A percentile compares a stretch with the other conserved stretches of the same genome.
Evolutionary conservation across 306 rosid genomes (phyloP).

Genomic region (Cicer judaicum): DNA sequence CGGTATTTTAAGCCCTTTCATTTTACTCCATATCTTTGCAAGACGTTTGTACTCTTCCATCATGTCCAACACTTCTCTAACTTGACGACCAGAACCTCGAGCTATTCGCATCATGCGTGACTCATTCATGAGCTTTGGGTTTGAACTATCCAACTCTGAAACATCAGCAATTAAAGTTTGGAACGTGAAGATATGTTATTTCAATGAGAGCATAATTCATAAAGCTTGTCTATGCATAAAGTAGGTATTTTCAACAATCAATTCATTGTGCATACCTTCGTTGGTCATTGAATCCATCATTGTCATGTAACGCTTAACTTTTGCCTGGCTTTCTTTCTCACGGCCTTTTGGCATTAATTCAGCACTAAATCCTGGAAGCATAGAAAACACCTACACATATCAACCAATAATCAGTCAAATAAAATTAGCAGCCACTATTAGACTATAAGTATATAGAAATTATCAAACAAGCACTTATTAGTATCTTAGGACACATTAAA

Average conservation of each 20-base stretch:
- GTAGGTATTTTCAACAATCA: not conserved
- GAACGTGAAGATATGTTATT: not conserved
- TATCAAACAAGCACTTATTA: conserved; percentile 3
- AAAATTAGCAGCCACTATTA: conserved; percentile 31
- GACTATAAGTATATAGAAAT: conserved; percentile 3
- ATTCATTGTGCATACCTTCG: conserved; percentile 57
- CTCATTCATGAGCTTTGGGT: conserved; percentile 78
- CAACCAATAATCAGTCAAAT: conserved; percentile 32
- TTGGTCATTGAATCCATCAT: conserved; percentile 98
- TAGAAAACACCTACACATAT: conserved; percentile 62
- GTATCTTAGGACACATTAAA: conserved; percentile 20
- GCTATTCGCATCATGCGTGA: conserved; percentile 83
- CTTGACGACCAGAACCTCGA: conserved; percentile 74
- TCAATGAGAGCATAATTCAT: conserved; percentile 7
- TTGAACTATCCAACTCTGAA: conserved; percentile 88
- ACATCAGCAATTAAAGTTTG: conserved; percentile 41
- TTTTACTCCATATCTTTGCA: conserved; percentile 71
- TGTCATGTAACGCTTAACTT: conserved; percentile 90
- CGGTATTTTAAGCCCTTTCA: conserved; percentile 79
- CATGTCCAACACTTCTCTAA: conserved; percentile 77
- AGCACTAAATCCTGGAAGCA: conserved; percentile 83
- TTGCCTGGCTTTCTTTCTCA: conserved; percentile 87
- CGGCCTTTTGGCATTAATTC: conserved; percentile 88
- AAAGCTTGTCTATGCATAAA: not conserved
- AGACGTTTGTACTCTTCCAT: conserved; percentile 79